Base-by-base conservation (phyloP, 441 rosid genomes). In the Raphanus hybrid region DNA sequence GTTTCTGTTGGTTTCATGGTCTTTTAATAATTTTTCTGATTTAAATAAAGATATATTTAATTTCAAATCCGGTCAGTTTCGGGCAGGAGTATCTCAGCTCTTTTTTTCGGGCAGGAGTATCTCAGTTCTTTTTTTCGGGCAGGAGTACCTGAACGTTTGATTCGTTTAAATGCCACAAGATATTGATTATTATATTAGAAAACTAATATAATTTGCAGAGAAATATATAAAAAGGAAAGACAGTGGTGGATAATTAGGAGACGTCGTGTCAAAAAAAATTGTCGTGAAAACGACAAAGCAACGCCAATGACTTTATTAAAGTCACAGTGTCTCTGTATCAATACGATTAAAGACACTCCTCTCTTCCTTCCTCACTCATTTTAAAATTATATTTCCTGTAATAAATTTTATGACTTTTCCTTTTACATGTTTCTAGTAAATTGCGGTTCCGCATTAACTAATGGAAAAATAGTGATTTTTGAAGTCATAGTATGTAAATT, bases 281-380 rank as follows among this genome's bases (percentile, higher is more conserved):
- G 81, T 79, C 82, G 75, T 16, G 82, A 65, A 70, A 75, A 75
- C 79, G 79, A 80, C 82, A 75, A 80, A 80, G 82, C 73, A 75
- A 75, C 76, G 73, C 75, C 82, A 70, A 75, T 80, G 82, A 80
- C 82, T 80, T 80, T 80, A 80, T 59, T 80, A 80, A 80, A 80
- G 82, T 75, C 73, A 80, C 82, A 75, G 76, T 80, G 79, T 74
- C 79, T 74, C 82, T 75, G 73, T 60, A 70, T 80, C 82, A 75
- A 29, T 80, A 57, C 79, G 79, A 70, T 80, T 75, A 80, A 80
- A 80, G 79, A 20, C 61, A 74, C 79, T 70, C 50, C 64, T 64
- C 67, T 57, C 64, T 39, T 23, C 48, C 65, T 63, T 35, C 58
- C 64, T 63, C 39, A 1, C 58, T 32, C 62, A 5, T 67, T 45